phyloP scores from a whole-genome alignment of 441 rosid species.

The Erysimum pusillum region DNA sequence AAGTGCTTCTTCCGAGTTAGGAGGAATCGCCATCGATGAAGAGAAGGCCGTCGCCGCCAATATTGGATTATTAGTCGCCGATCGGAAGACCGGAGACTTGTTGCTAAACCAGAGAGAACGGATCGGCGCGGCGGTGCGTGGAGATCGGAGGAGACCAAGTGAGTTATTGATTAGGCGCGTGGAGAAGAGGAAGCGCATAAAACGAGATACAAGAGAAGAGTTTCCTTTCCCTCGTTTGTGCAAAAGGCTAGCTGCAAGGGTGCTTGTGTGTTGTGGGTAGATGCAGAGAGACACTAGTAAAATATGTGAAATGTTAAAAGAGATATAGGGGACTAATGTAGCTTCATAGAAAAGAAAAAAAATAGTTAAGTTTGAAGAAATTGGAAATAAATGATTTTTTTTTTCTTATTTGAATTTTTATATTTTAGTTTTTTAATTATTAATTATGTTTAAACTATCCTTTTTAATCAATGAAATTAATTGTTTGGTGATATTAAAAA shows the following conservation, averaged over 20 bases:
- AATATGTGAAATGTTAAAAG: too few species aligned
- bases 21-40: conserved; percentile 40
- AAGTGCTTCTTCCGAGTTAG: conserved; percentile 61
- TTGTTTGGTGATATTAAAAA: too few species aligned
- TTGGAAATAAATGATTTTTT: too few species aligned
- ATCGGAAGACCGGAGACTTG: conserved; percentile 40
- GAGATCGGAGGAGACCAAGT: conserved; percentile 30
- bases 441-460: too few species aligned
- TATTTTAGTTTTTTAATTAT: too few species aligned
- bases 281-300: conserved; percentile 13
- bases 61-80: conserved; percentile 37
- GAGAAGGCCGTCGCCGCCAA: conserved; percentile 41
- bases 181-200: conserved; percentile 45
- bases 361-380: too few species aligned
- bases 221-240: neutral
- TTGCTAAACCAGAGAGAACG: conserved; percentile 11
- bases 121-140: conserved; percentile 32
- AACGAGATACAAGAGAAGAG: conserved; percentile 10
- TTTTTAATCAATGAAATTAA: too few species aligned
- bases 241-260: neutral
- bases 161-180: conserved; percentile 25
- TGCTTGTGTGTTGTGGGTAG: neutral
- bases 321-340: too few species aligned
- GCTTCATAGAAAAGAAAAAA: too few species aligned
- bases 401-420: too few species aligned